Base-by-base conservation (phyloP, 2,329 filamentous ascomycete genomes). In the Stachybotrys chlorohalonatus region DNA sequence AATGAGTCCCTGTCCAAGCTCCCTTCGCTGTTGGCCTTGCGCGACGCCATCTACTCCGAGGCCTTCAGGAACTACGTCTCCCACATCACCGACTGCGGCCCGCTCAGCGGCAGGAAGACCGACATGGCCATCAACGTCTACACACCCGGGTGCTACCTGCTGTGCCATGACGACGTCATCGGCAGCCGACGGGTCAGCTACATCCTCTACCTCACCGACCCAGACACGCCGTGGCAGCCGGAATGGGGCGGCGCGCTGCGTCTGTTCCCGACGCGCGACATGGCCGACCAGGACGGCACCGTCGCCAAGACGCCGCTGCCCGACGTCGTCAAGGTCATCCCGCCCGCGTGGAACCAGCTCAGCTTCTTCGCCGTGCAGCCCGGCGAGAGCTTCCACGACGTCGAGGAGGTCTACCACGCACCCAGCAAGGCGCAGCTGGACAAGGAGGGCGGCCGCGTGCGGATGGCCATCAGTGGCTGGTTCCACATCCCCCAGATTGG, bases 61-160 rank as follows among this genome's bases (percentile, higher is more conserved):
- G 77, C 86, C 3, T 99, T 99, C 74, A 86, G 94, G 66, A 80
- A 89, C 74, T 97, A 95, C 71, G 83, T 97, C 55, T 89, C 91
- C 32, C 79, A 83, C 54, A 89, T 99, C 65, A 95, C 93, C 13
- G 85, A 85, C 56, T 90, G 90, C 55, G 94, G 94, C 0, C 85
- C 90, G 55, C 73, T 99, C 66, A 96, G 90, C 64, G 94, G 92
- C 2, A 83, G 83, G 70, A 99, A 97, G 79, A 97, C 94, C 16
- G 94, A 99, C 72, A 96, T 99, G 91, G 94, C 94, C 56, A 95
- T 99, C 77, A 99, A 99, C 68, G 86, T 99, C 52, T 99, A 99
- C 71, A 96, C 91, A 0, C 93, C 94, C 6, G 93, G 94, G 47
- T 97, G 93, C 68, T 95, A 95, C 70, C 80, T 99, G 31, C 79